Percentiles rank a stretch among this genome's conserved stretches.
Conservation (phyloP, 345 rosid genomes). For the Combretum micranthum region DNA sequence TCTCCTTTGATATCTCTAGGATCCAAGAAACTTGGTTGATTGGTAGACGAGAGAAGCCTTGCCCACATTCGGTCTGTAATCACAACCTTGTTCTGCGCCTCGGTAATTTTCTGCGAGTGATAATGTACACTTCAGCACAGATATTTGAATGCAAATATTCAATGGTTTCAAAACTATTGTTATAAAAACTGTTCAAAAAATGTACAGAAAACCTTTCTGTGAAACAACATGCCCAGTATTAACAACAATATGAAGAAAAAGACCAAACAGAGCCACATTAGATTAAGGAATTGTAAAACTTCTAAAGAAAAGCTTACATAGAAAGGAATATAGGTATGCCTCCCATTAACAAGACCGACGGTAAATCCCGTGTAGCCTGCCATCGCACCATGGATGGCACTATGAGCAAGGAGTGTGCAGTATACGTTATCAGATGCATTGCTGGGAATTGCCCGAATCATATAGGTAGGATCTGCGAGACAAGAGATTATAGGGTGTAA, state of each 20-base stretch:
- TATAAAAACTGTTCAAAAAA: too few species aligned
- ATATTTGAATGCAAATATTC: not conserved
- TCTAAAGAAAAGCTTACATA: constrained; percentile 21
- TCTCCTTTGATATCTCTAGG: constrained; percentile 17
- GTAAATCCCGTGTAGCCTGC: constrained; percentile 60
- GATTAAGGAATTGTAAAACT: not conserved
- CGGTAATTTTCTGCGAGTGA: constrained; percentile 42
- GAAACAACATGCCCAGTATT: too few species aligned
- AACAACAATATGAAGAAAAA: too few species aligned
- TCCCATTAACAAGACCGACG: constrained; percentile 37
- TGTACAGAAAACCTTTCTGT: too few species aligned
- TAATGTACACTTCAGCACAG: not conserved
- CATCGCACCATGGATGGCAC: constrained; percentile 56
- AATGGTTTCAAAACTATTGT: too few species aligned
- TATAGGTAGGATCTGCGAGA: constrained; percentile 48
- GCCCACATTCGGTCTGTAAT: constrained; percentile 87
- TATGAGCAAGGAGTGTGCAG: constrained; percentile 53
- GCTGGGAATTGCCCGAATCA: constrained; percentile 51
- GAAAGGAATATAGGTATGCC: constrained; percentile 44
- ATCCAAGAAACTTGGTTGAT: constrained; percentile 67
- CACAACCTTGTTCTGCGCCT: constrained; percentile 55
- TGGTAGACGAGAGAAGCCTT: constrained; percentile 61
- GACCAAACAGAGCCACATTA: too few species aligned
- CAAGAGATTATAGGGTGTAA: not conserved
- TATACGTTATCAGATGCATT: constrained; percentile 56